Evolutionary conservation across 2,329 filamentous ascomycete genomes (phyloP).

Genomic region (Monilinia vaccinii-corymbosi): DNA sequence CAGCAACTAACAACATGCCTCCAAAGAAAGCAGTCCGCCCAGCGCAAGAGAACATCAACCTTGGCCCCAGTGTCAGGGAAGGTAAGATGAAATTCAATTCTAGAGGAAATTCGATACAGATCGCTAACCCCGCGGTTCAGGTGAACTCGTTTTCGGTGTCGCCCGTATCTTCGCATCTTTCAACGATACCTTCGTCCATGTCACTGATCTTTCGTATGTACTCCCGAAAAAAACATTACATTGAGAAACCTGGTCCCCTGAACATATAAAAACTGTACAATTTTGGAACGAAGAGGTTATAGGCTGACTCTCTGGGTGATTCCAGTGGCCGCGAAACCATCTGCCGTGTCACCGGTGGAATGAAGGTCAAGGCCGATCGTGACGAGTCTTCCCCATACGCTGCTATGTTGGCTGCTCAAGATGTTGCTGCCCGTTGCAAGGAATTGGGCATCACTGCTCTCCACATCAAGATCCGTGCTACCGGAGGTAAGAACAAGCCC

Average conservation of each 20-base stretch:
- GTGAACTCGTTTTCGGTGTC: constrained; percentile 71
- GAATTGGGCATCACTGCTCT: constrained; percentile 85
- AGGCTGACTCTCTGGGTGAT: constrained; percentile 61
- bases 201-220: constrained; percentile 93
- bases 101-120: neutral
- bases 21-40: constrained; percentile 83
- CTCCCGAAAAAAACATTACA: constrained; percentile 15
- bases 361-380: constrained; percentile 99
- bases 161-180: constrained; percentile 72
- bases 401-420: constrained; percentile 99
- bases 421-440: constrained; percentile 86
- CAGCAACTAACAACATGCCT: constrained; percentile 73
- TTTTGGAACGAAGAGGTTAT: constrained; percentile 30
- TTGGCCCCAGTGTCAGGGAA: constrained; percentile 94
- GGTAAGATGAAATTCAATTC: constrained; percentile 43
- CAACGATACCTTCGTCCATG: constrained; percentile 75
- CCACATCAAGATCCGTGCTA: constrained; percentile 99
- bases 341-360: constrained; percentile 98
- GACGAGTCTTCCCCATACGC: constrained; percentile 99
- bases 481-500: constrained; percentile 58
- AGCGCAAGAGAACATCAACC: constrained; percentile 94
- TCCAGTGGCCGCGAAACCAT: constrained; percentile 98
- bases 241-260: constrained; percentile 13
- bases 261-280: constrained; percentile 7
- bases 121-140: constrained; percentile 30